A percentile compares a stretch with the other conserved stretches of the same genome.
phyloP scores from a whole-genome alignment of 2,329 filamentous ascomycete genomes.

The Venturia effusa region DNA sequence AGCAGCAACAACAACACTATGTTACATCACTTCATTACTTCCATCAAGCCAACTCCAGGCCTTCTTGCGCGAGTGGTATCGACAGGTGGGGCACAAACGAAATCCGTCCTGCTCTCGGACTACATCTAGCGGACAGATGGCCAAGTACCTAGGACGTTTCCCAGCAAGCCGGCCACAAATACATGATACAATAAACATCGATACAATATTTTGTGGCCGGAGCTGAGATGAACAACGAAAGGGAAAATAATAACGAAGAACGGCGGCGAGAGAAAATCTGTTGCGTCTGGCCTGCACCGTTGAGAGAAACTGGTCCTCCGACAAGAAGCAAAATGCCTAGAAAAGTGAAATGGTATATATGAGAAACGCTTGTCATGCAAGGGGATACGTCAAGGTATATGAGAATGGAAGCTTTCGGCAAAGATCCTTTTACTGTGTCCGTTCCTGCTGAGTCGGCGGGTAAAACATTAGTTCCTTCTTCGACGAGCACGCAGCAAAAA shows the following conservation, averaged over 20 bases:
- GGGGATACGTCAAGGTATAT: background rate
- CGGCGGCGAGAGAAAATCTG: background rate
- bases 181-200: background rate
- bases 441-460: background rate
- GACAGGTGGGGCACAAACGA: background rate
- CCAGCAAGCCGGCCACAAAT: background rate
- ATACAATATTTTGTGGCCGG: background rate
- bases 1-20: background rate
- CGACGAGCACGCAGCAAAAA: background rate
- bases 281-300: background rate
- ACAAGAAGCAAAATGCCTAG: background rate
- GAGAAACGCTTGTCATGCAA: constrained; percentile 6
- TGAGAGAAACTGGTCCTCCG: background rate
- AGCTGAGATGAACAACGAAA: background rate
- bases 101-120: background rate
- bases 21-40: background rate
- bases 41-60: constrained; percentile 2
- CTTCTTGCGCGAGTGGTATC: background rate
- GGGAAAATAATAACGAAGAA: background rate
- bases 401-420: background rate
- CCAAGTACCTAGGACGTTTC: background rate
- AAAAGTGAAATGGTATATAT: background rate
- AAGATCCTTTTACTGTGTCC: background rate
- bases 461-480: constrained; percentile 1
- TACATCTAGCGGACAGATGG: background rate